phyloP scores from a whole-genome alignment of 495 filamentous ascomycete species.

The Pseudevernia furfuracea region DNA sequence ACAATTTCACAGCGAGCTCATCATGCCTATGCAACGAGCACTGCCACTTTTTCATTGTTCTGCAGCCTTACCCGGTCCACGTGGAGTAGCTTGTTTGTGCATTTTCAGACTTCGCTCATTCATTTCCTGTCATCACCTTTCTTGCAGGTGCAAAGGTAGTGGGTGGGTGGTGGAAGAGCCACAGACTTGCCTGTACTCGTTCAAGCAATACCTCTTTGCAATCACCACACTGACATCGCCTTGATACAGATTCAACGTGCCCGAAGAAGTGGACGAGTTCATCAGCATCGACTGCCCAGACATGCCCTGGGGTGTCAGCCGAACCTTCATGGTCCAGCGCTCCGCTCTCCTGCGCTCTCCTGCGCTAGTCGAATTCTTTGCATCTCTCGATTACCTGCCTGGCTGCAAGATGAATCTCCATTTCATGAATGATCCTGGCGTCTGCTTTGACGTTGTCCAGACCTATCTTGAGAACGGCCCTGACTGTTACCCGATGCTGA shows the following conservation, averaged over 20 bases:
- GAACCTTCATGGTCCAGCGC: constrained; percentile 14
- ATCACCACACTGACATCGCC: background rate
- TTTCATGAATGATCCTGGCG: constrained; percentile 17
- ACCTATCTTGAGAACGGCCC: constrained; percentile 23
- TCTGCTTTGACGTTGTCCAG: constrained; percentile 19
- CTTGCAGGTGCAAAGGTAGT: background rate
- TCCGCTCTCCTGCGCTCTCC: constrained; percentile 22
- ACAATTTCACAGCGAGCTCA: background rate
- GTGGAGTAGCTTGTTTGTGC: background rate
- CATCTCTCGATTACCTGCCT: constrained; percentile 19
- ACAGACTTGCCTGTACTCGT: background rate
- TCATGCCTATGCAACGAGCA: background rate
- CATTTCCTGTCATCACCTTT: background rate
- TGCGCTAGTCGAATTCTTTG: constrained; percentile 22
- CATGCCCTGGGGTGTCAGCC: background rate
- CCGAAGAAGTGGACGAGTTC: constrained; percentile 15
- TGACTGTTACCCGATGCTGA: constrained; percentile 15
- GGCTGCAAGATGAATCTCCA: constrained; percentile 21
- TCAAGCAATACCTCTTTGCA: background rate
- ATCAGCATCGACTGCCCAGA: constrained; percentile 22
- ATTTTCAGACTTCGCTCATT: background rate
- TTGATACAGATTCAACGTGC: background rate
- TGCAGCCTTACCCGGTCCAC: constrained; percentile 2
- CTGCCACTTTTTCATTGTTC: background rate
- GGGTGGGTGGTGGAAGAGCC: background rate